Percentiles rank a stretch among this genome's conserved stretches.
Evolutionary conservation across 176 grass and related monocot species (phyloP).

Genomic region (Carex scoparia): DNA sequence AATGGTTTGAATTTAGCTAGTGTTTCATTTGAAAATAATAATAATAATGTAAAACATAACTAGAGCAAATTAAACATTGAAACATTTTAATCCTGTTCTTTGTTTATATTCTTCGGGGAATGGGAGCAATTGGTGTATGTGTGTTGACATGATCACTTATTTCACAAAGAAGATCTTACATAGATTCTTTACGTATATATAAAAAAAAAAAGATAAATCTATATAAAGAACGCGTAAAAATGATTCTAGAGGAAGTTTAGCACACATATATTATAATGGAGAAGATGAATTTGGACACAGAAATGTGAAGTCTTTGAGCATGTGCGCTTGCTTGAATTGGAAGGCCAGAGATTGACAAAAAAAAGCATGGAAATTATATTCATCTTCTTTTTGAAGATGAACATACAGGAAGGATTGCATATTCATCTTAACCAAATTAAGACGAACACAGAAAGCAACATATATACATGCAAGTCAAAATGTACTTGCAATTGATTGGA

Average conservation of each 20-base stretch:
- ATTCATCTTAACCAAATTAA: background rate
- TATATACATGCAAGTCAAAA: conserved; percentile 18
- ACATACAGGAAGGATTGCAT: background rate
- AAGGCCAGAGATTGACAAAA: conserved; percentile 23
- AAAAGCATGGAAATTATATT: background rate
- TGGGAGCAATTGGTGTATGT: too few species aligned
- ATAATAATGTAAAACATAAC: too few species aligned
- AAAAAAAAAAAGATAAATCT: background rate
- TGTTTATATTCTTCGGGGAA: too few species aligned
- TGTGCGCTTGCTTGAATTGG: conserved; percentile 23
- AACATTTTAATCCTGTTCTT: too few species aligned
- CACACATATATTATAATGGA: background rate
- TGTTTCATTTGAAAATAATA: too few species aligned
- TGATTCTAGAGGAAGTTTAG: background rate
- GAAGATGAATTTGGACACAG: background rate
- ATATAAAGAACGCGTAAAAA: background rate
- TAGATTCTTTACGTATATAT: too few species aligned
- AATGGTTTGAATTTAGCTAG: too few species aligned
- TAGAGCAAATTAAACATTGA: too few species aligned
- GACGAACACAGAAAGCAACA: background rate
- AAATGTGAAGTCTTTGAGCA: background rate
- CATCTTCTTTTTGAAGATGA: too few species aligned
- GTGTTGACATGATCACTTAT: background rate
- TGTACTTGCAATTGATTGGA: background rate
- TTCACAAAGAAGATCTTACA: too few species aligned